Base-by-base conservation (phyloP, 1,139 yeast genomes). In the Magnusiomyces tetraspermus region DNA sequence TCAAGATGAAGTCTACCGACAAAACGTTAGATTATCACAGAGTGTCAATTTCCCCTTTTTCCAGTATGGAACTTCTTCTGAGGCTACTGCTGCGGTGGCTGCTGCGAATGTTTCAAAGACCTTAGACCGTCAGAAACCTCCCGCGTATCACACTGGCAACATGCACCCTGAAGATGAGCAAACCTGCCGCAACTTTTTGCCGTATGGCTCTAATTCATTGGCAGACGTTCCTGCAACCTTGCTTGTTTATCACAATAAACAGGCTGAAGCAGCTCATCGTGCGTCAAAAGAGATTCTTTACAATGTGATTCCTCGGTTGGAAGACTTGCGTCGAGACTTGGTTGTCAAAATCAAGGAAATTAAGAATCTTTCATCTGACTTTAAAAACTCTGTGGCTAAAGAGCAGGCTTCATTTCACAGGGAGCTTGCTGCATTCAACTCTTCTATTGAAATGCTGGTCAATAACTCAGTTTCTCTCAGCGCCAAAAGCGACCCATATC, bases 261-360 rank as follows among this genome's bases (percentile, higher is more conserved):
- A 84, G 62, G 90, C 89, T 1, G 71, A 79, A 21, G 74, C 79
- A 50, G 82, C 89, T 1, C 78, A 82, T 44, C 76, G 80, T 54
- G 78, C 89, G 0, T 77, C 87, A 28, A 84, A 83, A 65, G 96
- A 88, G 61, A 73, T 89, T 56, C 78, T 76, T 53, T 72, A 74
- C 48, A 77, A 80, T 38, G 79, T 88, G 19, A 79, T 90, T 48
- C 97, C 97, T 44, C 78, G 94, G 58, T 73, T 90, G 46, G 96
- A 88, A 64, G 96, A 86, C 62, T 75, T 90, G 61, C 78, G 94
- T 61, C 78, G 87, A 57, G 97, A 89, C 66, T 73, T 90, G 56
- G 69, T 85, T 56, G 82, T 87, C 50, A 89, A 90, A 65, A 87
- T 89, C 58, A 88, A 85, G 68, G 97, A 90, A 67, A 89, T 90